A percentile compares a stretch with the other conserved stretches of the same genome.
These are phyloP conservation scores for Nosema bombycis DNA, from an alignment of 371 early-diverging fungal species.

Conservation along the genomic window DNA sequence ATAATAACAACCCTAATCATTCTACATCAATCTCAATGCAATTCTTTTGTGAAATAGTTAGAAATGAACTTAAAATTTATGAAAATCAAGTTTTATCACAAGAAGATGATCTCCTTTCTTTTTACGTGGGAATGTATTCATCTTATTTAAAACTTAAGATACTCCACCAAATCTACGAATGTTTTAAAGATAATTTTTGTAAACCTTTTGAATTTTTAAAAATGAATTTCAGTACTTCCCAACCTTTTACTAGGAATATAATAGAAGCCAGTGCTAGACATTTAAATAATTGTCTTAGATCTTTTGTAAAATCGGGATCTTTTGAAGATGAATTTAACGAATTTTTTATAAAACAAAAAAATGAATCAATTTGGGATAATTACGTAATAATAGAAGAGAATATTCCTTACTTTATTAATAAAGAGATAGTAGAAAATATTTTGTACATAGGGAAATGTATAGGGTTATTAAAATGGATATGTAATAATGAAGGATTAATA, in stretches of 20 bases:
- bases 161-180: slow-evolving; percentile 34
- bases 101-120: slow-evolving; percentile 27
- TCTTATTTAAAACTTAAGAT: slow-evolving; percentile 28
- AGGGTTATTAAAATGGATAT: slow-evolving; percentile 9
- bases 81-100: slow-evolving; percentile 34
- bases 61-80: slow-evolving; percentile 27
- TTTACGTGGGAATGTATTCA: slow-evolving; percentile 35
- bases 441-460: slow-evolving; percentile 56
- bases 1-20: too few relatives aligned
- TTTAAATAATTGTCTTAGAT: slow-evolving; percentile 13
- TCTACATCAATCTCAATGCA: slow-evolving; percentile 25
- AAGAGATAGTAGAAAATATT: slow-evolving; percentile 38
- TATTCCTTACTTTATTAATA: slow-evolving; percentile 38
- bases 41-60: slow-evolving; percentile 32
- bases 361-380: slow-evolving; percentile 19
- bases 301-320: slow-evolving; percentile 22
- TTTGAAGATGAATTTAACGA: slow-evolving; percentile 38
- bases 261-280: slow-evolving; percentile 9
- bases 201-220: slow-evolving; percentile 40
- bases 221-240: neutral
- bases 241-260: neutral
- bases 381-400: slow-evolving; percentile 44
- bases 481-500: neutral
- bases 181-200: slow-evolving; percentile 24
- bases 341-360: slow-evolving; percentile 44